These are phyloP conservation scores for Debaryomycetaceae sp. DNA, from an alignment of 1,139 yeast species.

Conservation along the genomic window DNA sequence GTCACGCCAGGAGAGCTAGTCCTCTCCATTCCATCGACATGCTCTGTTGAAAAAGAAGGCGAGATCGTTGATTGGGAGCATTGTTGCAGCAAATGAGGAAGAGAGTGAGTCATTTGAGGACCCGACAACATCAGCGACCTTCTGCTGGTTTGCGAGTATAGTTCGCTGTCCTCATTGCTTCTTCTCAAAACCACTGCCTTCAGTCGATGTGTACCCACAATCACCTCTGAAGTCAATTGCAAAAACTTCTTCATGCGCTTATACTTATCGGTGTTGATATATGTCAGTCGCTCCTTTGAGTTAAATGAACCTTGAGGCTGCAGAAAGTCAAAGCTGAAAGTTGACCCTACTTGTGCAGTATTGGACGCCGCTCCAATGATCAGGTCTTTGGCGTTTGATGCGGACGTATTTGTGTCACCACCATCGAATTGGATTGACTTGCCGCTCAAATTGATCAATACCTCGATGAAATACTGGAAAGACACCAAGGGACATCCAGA, in stretches of 20 bases:
- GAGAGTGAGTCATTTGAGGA: constrained; percentile 13
- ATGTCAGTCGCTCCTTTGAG: constrained; percentile 36
- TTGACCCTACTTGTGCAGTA: constrained; percentile 15
- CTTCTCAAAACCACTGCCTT: constrained; percentile 8
- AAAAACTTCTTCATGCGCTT: constrained; percentile 73
- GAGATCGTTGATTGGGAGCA: too few relatives aligned
- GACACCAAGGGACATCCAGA: constrained; percentile 69
- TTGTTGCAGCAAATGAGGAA: constrained; percentile 11
- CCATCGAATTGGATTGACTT: constrained; percentile 34
- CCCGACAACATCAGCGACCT: constrained; percentile 18
- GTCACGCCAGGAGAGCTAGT: constrained; percentile 8
- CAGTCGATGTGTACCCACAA: constrained; percentile 72
- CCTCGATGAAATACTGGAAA: constrained; percentile 83
- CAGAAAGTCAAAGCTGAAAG: constrained; percentile 30
- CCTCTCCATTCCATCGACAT: background rate
- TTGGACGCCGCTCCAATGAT: constrained; percentile 9
- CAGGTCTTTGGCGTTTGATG: constrained; percentile 7
- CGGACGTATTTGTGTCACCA: constrained; percentile 14
- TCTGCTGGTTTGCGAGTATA: constrained; percentile 6
- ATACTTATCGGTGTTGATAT: constrained; percentile 73
- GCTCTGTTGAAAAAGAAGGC: too few relatives aligned
- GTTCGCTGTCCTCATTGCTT: constrained; percentile 6
- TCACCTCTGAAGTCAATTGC: constrained; percentile 72
- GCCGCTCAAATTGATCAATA: constrained; percentile 62
- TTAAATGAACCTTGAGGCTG: constrained; percentile 20